phyloP scores from a whole-genome alignment of 2,329 filamentous ascomycete species.

The Albophoma yamanashiensis region DNA sequence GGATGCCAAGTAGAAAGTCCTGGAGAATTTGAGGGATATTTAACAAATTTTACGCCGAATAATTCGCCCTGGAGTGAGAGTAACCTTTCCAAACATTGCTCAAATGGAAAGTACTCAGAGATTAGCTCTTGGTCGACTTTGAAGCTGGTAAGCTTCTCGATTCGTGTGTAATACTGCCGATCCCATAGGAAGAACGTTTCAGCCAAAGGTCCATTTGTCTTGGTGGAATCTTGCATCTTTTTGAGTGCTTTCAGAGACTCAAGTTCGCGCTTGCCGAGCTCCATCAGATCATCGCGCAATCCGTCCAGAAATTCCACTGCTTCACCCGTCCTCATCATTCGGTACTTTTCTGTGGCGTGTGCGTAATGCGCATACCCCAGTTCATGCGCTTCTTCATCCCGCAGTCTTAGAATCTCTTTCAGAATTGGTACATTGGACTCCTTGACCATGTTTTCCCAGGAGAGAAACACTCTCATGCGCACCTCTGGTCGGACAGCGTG shows the following conservation, averaged over 20 bases:
- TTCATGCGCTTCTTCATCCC: neutral
- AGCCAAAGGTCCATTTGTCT: neutral
- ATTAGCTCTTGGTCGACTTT: neutral
- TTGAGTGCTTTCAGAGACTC: neutral
- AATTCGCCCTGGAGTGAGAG: neutral
- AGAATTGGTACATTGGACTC: neutral
- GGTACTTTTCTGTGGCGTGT: neutral
- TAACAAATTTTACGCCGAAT: neutral
- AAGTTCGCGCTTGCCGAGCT: neutral
- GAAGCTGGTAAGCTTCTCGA: neutral
- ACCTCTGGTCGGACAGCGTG: neutral
- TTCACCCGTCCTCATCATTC: neutral
- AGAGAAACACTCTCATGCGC: neutral
- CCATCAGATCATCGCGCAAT: neutral
- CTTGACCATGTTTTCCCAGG: neutral
- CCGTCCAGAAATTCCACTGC: neutral
- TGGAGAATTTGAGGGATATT: neutral
- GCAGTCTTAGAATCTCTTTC: neutral
- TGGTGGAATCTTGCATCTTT: neutral
- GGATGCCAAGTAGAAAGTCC: neutral
- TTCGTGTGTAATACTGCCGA: neutral
- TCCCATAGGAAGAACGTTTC: neutral
- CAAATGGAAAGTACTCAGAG: neutral
- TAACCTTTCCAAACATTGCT: neutral
- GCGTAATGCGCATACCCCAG: neutral